Evolutionary conservation across 192 early-diverging fungal genomes (phyloP).

Genomic region (Podila epicladia): DNA sequence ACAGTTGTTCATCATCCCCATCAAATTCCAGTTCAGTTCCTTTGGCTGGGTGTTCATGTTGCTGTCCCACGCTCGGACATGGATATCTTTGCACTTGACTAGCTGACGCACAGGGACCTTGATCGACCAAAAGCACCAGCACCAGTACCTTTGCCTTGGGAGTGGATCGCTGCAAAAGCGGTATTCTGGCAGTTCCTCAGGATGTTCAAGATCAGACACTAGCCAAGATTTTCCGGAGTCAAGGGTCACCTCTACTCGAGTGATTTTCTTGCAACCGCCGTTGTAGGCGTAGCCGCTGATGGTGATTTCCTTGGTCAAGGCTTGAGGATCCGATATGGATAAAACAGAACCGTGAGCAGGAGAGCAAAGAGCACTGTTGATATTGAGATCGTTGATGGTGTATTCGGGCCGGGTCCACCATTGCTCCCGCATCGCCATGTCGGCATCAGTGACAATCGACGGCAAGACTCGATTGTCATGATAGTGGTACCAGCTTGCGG

Average conservation of each 20-base stretch:
- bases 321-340: constrained; percentile 21
- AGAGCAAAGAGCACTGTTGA: constrained; percentile 79
- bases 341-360: constrained; percentile 66
- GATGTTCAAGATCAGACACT: constrained; percentile 65
- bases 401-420: constrained; percentile 68
- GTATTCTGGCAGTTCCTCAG: constrained; percentile 37
- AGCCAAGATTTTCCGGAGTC: constrained; percentile 87
- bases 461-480: constrained; percentile 89
- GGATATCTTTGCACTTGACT: constrained; percentile 58
- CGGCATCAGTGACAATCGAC: constrained; percentile 65
- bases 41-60: constrained; percentile 68
- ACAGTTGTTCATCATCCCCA: constrained; percentile 84
- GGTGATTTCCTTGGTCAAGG: constrained; percentile 20
- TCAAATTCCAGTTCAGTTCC: constrained; percentile 72
- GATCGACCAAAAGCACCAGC: constrained; percentile 71
- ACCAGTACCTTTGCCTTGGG: constrained; percentile 61
- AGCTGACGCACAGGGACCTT: constrained; percentile 46
- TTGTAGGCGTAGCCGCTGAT: constrained; percentile 84
- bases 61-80: constrained; percentile 71
- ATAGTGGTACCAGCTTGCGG: constrained; percentile 77
- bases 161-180: constrained; percentile 28
- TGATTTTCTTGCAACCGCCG: constrained; percentile 78
- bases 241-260: constrained; percentile 82
- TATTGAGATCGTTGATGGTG: constrained; percentile 80
- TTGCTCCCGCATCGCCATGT: constrained; percentile 56